Conservation (phyloP, 2,329 filamentous ascomycete species). For the Diatrype stigma region DNA sequence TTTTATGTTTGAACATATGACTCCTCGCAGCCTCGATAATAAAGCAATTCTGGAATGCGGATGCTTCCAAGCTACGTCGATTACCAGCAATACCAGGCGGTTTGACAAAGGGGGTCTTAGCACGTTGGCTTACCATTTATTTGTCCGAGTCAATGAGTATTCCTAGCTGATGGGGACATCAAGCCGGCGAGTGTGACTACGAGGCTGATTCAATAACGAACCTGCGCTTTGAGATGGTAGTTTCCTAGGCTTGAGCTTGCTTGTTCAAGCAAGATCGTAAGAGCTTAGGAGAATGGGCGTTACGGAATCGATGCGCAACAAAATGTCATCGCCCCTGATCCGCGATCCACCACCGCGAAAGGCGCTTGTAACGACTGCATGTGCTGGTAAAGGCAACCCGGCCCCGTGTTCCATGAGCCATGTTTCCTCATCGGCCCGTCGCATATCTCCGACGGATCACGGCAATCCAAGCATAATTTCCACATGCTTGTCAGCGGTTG, state of each 20-base stretch:
- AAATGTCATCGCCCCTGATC: not conserved
- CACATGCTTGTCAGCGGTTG: conserved; percentile 5
- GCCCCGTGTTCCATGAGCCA: conserved; percentile 8
- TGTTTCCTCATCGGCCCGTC: conserved; percentile 8
- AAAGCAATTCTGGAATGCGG: not conserved
- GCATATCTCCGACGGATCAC: conserved; percentile 7
- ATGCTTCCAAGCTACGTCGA: not conserved
- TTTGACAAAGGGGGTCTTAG: not conserved
- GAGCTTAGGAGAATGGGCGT: not conserved
- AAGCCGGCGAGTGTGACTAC: not conserved
- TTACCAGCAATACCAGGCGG: not conserved
- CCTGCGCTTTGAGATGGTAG: not conserved
- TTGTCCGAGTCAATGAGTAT: not conserved
- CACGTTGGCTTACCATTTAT: not conserved
- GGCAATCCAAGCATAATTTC: conserved; percentile 5
- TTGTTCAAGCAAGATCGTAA: not conserved
- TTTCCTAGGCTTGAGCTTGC: not conserved
- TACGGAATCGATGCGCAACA: not conserved
- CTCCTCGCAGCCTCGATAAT: not conserved
- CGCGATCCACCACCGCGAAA: no score
- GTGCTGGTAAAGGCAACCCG: not conserved
- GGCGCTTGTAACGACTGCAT: not conserved
- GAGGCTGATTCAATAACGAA: not conserved
- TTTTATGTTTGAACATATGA: not conserved
- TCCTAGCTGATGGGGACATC: not conserved